phyloP scores from a whole-genome alignment of 176 grass and related monocot species.

The Phyllostachys edulis region DNA sequence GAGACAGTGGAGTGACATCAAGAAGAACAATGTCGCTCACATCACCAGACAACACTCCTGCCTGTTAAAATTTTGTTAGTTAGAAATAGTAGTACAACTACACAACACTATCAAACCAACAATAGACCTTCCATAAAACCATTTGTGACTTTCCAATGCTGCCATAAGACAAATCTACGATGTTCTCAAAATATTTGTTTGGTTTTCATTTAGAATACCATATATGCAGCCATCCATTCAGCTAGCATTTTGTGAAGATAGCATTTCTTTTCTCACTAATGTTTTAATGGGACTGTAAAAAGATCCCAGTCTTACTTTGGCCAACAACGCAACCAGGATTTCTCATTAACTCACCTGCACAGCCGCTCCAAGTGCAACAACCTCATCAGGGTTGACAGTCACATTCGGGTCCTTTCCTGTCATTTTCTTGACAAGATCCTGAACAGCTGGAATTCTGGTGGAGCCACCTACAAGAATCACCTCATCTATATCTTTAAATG shows the following conservation, averaged over 20 bases:
- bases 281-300: background rate
- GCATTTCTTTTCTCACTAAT: background rate
- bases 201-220: too few relatives aligned
- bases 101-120: too few relatives aligned
- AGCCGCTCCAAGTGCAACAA: conserved; percentile 77
- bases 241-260: background rate
- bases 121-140: background rate
- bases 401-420: conserved; percentile 81
- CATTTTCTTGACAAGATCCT: conserved; percentile 76
- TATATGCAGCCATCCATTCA: background rate
- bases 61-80: conserved; percentile 36
- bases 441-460: conserved; percentile 74
- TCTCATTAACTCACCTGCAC: conserved; percentile 63
- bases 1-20: conserved; percentile 68
- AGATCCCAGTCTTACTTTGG: background rate
- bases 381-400: conserved; percentile 81
- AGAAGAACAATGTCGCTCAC: conserved; percentile 82
- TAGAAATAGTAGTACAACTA: background rate
- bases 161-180: too few relatives aligned
- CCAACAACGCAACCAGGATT: background rate
- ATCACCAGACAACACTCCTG: conserved; percentile 75
- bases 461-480: conserved; percentile 85
- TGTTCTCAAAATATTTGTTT: too few relatives aligned
- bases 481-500: conserved; percentile 67
- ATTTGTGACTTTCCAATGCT: background rate